Evolutionary conservation across 2,329 filamentous ascomycete species (phyloP), one percentile per base, ranked within the genome.

Genomic region (Clarireedia sp.): DNA sequence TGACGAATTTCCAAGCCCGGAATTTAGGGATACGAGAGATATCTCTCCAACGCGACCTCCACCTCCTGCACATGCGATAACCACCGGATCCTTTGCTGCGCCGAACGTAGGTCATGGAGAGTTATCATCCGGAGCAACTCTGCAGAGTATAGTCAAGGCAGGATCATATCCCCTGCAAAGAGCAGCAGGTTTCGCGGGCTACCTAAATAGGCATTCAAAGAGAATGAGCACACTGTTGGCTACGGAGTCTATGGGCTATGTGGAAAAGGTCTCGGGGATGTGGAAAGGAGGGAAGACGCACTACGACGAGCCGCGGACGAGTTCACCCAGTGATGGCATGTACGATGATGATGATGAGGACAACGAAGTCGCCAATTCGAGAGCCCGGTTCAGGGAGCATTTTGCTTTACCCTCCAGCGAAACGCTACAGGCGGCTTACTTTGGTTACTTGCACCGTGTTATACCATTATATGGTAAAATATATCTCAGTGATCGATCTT

Each of bases 181-280:
- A 58, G 92, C 90, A 0, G 87, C 88, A 9, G 85, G 86, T 1
- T 80, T 96, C 67, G 90, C 90, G 8, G 89, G 85, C 47, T 96
- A 90, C 67, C 75, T 96, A 51, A 89, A 87, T 66, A 86, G 79
- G 55, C 83, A 87, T 21, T 86, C 90, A 21, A 87, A 88, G 62
- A 83, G 83, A 36, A 89, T 97, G 83, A 89, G 89, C 58, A 89
- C 78, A 26, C 73, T 95, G 8, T 73, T 97, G 46, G 89, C 92
- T 6, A 89, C 86, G 0, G 91, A 96, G 69, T 95, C 92, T 0
- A 95, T 96, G 85, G 90, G 90, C 1, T 97, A 97, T 67, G 86
- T 96, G 33, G 91, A 95, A 67, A 97, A 96, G 70, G 91, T 97
- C 0, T 95, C 92, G 0, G 92, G 90, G 38, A 97, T 97, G 88